A percentile compares a stretch with the other conserved stretches of the same genome.
Evolutionary conservation across 140 eudicot species (phyloP).

Genomic region (Anethum foeniculum): DNA sequence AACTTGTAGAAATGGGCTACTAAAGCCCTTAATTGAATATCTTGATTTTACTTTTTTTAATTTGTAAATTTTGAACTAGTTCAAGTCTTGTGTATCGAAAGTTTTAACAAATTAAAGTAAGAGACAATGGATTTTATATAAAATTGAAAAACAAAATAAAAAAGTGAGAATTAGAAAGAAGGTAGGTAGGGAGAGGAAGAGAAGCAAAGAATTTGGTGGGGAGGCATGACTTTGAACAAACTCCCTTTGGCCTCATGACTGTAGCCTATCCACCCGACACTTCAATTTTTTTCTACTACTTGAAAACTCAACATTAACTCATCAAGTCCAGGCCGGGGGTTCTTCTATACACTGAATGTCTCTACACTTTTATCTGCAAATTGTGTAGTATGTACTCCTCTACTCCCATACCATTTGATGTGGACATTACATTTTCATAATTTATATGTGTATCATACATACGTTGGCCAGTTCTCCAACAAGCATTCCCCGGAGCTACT

Average conservation of each 20-base stretch:
- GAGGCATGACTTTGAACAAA: slow-evolving; percentile 15
- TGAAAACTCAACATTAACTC: not conserved
- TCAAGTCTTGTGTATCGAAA: too few species aligned
- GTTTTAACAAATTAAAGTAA: too few species aligned
- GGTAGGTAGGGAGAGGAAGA: not conserved
- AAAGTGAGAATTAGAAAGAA: not conserved
- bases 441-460: too few species aligned
- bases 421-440: not conserved
- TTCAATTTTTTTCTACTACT: not conserved
- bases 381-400: not conserved
- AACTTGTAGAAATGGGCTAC: too few species aligned
- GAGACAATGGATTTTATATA: too few species aligned
- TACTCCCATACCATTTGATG: not conserved
- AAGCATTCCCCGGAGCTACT: too few species aligned
- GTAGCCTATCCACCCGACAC: slow-evolving; percentile 11
- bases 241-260: not conserved
- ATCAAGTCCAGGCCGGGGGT: not conserved
- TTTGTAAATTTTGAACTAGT: too few species aligned
- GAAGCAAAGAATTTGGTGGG: slow-evolving; percentile 2
- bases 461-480: too few species aligned
- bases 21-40: too few species aligned
- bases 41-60: too few species aligned
- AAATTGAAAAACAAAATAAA: not conserved
- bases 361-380: not conserved
- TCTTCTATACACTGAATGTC: not conserved